Percentiles rank a stretch among this genome's conserved stretches.
Conservation (phyloP, 495 filamentous ascomycete species). For the Parathielavia hyrcaniae region DNA sequence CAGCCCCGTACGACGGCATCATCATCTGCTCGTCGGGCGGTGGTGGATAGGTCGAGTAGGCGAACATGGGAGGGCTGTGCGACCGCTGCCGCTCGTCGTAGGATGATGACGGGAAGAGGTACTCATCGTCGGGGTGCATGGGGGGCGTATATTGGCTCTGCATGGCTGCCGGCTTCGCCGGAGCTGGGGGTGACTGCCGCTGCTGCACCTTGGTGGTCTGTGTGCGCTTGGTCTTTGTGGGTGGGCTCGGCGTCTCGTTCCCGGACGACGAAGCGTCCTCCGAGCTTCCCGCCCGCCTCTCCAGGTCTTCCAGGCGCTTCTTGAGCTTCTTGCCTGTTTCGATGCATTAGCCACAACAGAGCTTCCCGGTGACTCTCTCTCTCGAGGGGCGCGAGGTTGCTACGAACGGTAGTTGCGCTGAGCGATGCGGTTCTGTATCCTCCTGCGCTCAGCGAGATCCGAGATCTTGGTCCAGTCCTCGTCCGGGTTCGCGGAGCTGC, state of each 20-base stretch:
- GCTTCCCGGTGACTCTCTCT: neutral
- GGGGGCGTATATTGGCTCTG: constrained; percentile 58
- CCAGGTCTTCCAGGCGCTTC: constrained; percentile 92
- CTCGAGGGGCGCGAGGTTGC: neutral
- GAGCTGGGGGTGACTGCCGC: constrained; percentile 28
- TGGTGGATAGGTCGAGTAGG: constrained; percentile 63
- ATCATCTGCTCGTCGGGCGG: constrained; percentile 57
- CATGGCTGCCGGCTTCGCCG: constrained; percentile 37
- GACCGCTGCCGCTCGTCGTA: constrained; percentile 55
- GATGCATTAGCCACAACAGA: neutral
- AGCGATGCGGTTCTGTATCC: constrained; percentile 96
- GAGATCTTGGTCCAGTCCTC: constrained; percentile 99
- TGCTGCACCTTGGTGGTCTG: constrained; percentile 32
- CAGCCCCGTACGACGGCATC: constrained; percentile 56
- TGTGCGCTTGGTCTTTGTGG: constrained; percentile 39
- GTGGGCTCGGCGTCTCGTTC: constrained; percentile 46
- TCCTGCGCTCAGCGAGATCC: constrained; percentile 83
- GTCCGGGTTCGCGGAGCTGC: constrained; percentile 89
- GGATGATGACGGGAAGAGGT: constrained; percentile 38
- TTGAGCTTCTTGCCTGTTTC: constrained; percentile 93
- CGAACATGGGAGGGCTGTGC: constrained; percentile 66
- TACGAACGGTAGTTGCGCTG: constrained; percentile 96
- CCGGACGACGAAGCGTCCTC: constrained; percentile 56
- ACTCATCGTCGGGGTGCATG: constrained; percentile 47
- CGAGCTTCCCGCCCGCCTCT: constrained; percentile 80